Conservation (phyloP, 768 basidiomycete genomes). For the Termitomyces sp. region DNA sequence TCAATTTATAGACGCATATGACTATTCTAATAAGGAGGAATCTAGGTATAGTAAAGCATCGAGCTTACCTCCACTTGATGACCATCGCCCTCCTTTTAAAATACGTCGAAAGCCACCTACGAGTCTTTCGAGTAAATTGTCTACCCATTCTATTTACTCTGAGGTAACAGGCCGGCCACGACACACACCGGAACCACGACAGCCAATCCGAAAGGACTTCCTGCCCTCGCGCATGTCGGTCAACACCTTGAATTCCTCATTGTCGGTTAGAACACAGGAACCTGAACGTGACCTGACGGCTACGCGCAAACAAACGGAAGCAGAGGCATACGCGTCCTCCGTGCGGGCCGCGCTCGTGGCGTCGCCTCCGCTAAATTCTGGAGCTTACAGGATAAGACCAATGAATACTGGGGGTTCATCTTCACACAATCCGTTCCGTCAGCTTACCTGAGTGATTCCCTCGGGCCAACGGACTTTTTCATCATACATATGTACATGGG, state of each 20-base stretch:
- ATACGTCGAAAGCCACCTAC: slow-evolving; percentile 13
- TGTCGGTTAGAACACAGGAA: slow-evolving; percentile 18
- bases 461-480: not conserved
- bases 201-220: slow-evolving; percentile 51
- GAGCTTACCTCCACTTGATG: slow-evolving; percentile 32
- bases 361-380: slow-evolving; percentile 24
- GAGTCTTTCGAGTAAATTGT: slow-evolving; percentile 24
- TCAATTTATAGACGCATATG: slow-evolving; percentile 46
- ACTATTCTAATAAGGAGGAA: slow-evolving; percentile 36
- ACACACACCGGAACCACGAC: slow-evolving; percentile 64
- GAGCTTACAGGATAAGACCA: slow-evolving; percentile 38
- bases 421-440: slow-evolving; percentile 51
- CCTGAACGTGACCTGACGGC: slow-evolving; percentile 9
- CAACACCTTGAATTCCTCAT: slow-evolving; percentile 36
- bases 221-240: slow-evolving; percentile 45
- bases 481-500: not conserved
- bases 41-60: slow-evolving; percentile 35
- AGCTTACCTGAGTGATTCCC: not conserved
- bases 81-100: slow-evolving; percentile 11
- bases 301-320: slow-evolving; percentile 41
- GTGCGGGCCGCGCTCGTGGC: slow-evolving; percentile 30
- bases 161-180: slow-evolving; percentile 62
- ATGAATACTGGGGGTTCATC: slow-evolving; percentile 41
- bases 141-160: slow-evolving; percentile 59
- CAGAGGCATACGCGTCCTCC: slow-evolving; percentile 53